Base-by-base conservation (phyloP, 2,329 filamentous ascomycete genomes). In the Alternaria brassicae region DNA sequence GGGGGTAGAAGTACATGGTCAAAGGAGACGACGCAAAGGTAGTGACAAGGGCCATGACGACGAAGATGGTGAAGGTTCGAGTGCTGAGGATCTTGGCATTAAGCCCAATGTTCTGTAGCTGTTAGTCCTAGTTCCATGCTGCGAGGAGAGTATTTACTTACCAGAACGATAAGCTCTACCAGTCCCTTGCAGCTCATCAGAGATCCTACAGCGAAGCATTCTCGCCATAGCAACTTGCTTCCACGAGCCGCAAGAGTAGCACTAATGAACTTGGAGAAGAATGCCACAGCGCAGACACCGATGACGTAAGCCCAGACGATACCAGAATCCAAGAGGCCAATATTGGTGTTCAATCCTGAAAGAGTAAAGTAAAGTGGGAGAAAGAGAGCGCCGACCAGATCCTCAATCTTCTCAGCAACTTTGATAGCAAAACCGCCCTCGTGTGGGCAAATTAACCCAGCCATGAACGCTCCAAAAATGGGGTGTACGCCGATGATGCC, bases 111-210 rank as follows among this genome's bases (percentile, higher is more conserved):
- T 91, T 91, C 84, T 88, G 65, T n/a, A 1, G 8, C 8, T 28
- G 45, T 74, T 53, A 74, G 68, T 60, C 40, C 23, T n/a, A 30
- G 19, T 30, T 19, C 39, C 3, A 13, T 15, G 6, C 15, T 6
- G 2, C 3, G 19, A n/a, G 6, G 12, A 10, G n/a, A 8, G 17
- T 19, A n/a, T 6, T 17, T 19, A 49, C 88, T 79, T 82, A 93
- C 91, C 77, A 96, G 77, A n/a, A 97, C 93, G 75, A 98, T 97
- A 52, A 98, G 81, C 77, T 97, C 93, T 0, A 97, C 93, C 9
- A 98, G 83, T 70, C 94, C 94, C 78, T 98, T 98, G 78, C 94
- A 98, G 79, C 92, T 96, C 94, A 98, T 98, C 70, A 97, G 80
- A 15, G 89, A 88, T 13, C 94, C 94, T 66, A 98, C 95, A 1